Base-by-base conservation (phyloP, 1,284 basidiomycete species). In the Vanrija sp. region DNA sequence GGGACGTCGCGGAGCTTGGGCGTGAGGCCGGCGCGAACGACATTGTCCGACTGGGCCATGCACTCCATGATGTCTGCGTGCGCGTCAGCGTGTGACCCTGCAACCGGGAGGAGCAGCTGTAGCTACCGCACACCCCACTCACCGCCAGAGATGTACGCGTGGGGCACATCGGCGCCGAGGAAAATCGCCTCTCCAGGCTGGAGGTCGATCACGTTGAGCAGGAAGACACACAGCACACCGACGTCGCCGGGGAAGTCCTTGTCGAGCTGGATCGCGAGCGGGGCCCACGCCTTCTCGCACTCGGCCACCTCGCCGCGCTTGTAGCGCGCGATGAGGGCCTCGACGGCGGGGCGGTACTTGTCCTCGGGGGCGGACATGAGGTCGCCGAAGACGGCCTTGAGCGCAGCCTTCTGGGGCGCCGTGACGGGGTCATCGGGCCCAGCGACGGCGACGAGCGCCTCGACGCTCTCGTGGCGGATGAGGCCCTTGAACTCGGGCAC, bases 1-100 rank as follows among this genome's bases (percentile, higher is more conserved):
- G 86, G 84, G 19, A 97, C 85, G 72, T 99, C 96, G 55, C 95
- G 85, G 20, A 89, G 82, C 76, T 99, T 99, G 12, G 96, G 95
- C 0, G 96, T 99, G 41, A 99, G 84, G 18, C 96, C 96, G 2
- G 96, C 96, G 45, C 96, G 88, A 54, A 99, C 96, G 71, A 99
- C 96, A 74, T 98, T 98, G 78, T 99, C 95, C 54, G 91, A 95
- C 51, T 92, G 94, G 23, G 93, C 93, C 93, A 96, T 97, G 78
- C 91, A 94, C 71, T 97, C 93, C 72, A 96, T 89, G 73, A 94
- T 93, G 72, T 97, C 93, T 95, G 68, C 18, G 41, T 49, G 3
- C 7, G n/a, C 20, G 18, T 53, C 19, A 53, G 47, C 41, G 12
- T 14, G 25, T 6, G 35, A 10, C 6, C 22, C n/a, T n/a, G n/a